Base-by-base conservation (phyloP, 768 basidiomycete genomes). In the Pulveroboletus sp. region DNA sequence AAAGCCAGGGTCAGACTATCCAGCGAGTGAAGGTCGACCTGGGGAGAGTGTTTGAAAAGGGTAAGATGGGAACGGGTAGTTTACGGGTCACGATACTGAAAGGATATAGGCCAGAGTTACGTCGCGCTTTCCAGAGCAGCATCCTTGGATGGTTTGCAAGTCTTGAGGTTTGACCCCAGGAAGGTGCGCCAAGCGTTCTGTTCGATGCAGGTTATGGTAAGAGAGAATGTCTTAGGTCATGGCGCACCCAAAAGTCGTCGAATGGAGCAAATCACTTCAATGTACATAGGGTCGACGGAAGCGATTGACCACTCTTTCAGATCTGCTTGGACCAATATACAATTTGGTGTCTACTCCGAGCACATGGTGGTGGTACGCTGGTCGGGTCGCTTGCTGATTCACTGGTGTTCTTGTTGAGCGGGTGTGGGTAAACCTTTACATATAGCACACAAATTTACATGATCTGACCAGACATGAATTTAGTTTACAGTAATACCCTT, bases 1-100 rank as follows among this genome's bases (percentile, higher is more conserved):
- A 89, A 65, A 79, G 77, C 49, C 87, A 89, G 59, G 86, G 86
- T 1, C 83, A 86, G 57, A 88, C 87, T 0, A 76, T 89, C 39
- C 76, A 79, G 39, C 72, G 77, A 39, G 80, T 85, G 47, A 82
- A 77, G 57, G 74, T 86, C 30, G 83, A 85, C 61, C 75, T 88
- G 15, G 74, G 76, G 9, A 75, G 69, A 35, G 80, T 85, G n/a
- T 86, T 86, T 59, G 85, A 79, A 60, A 77, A 76, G 51, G 77
- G 76, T 75, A 42, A 35, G 63, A 46, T 10, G 27, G 26, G 4
- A 0, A 0, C n/a, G n/a, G 5, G 9, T 2, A 11, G 10, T 17
- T 21, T n/a, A 12, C 12, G 15, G n/a, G 14, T 17, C 1, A 8
- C 14, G 9, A 15, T 21, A 17, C 47, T 57, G 28, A 58, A 41